Percentiles rank a stretch among this genome's conserved stretches.
These are phyloP conservation scores for Sporothrix schenckii DNA, from an alignment of 2,329 filamentous ascomycete species.

Conservation along the genomic window DNA sequence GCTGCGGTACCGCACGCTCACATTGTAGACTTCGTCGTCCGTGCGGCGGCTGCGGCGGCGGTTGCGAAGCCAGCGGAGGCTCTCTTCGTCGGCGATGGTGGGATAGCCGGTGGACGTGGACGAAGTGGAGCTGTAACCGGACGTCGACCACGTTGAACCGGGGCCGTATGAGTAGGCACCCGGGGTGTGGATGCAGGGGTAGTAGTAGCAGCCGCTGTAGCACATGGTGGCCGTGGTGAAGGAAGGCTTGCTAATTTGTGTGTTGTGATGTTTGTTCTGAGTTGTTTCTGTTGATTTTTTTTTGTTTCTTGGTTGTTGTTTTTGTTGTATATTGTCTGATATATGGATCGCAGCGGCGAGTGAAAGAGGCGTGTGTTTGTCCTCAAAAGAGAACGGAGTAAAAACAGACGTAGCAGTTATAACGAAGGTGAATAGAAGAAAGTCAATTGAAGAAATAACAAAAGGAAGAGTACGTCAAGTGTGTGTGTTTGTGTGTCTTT, in stretches of 20 bases:
- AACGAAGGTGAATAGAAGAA: not conserved
- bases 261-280: not conserved
- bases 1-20: slow-evolving; percentile 12
- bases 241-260: not conserved
- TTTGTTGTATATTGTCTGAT: not conserved
- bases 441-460: not conserved
- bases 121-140: not conserved
- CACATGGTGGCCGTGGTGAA: not conserved
- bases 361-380: not conserved
- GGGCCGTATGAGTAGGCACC: not conserved
- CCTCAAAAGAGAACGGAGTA: not conserved
- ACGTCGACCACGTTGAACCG: not conserved
- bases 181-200: slow-evolving; percentile 4
- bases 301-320: too few species aligned
- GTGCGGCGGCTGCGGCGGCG: not conserved
- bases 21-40: slow-evolving; percentile 6
- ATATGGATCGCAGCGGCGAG: not conserved
- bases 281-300: not conserved
- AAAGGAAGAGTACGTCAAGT: not conserved
- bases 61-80: not conserved
- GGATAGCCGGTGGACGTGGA: not conserved
- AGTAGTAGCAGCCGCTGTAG: slow-evolving; percentile 10
- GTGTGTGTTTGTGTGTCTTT: not conserved
- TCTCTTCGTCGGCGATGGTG: slow-evolving; percentile 6
- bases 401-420: not conserved